Conservation (phyloP, 805 yeast genomes). For the Middelhovenomyces tepae region DNA sequence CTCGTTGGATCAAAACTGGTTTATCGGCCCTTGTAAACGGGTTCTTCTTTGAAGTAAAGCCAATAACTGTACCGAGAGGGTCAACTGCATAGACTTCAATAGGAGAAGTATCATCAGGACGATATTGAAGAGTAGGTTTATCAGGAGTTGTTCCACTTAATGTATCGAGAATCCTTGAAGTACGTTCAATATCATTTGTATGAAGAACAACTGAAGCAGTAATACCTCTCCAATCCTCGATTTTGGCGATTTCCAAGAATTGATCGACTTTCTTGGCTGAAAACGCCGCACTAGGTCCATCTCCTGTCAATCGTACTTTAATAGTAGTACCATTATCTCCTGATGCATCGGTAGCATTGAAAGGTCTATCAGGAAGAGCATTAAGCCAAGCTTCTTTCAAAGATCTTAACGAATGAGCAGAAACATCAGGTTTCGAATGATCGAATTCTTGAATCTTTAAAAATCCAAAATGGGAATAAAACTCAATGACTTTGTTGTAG, state of each 20-base stretch:
- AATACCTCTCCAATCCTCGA: conserved; percentile 42
- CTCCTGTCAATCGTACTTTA: conserved; percentile 23
- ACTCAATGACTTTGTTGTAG: conserved; percentile 40
- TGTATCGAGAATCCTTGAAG: conserved; percentile 11
- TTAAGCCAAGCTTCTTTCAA: conserved; percentile 24
- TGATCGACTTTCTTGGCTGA: conserved; percentile 15
- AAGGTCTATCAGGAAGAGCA: conserved; percentile 16
- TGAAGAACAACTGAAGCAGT: conserved; percentile 40
- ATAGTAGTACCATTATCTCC: conserved; percentile 22
- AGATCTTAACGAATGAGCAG: conserved; percentile 19
- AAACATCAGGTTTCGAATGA: conserved; percentile 17
- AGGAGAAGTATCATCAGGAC: conserved; percentile 64
- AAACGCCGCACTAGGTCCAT: conserved; percentile 17
- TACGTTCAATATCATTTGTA: conserved; percentile 30
- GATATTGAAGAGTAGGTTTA: conserved; percentile 35
- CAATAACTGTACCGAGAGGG: conserved; percentile 76
- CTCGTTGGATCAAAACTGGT: neutral
- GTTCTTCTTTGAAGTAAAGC: conserved; percentile 51
- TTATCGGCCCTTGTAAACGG: conserved; percentile 19
- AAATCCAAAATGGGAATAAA: conserved; percentile 47
- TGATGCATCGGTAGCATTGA: conserved; percentile 3
- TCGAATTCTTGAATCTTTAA: conserved; percentile 28
- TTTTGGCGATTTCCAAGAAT: conserved; percentile 8
- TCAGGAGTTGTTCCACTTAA: conserved; percentile 30
- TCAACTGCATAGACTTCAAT: conserved; percentile 69